These are phyloP conservation scores for Boletus pseudopeckii DNA, from an alignment of 768 basidiomycete species.

Conservation along the genomic window DNA sequence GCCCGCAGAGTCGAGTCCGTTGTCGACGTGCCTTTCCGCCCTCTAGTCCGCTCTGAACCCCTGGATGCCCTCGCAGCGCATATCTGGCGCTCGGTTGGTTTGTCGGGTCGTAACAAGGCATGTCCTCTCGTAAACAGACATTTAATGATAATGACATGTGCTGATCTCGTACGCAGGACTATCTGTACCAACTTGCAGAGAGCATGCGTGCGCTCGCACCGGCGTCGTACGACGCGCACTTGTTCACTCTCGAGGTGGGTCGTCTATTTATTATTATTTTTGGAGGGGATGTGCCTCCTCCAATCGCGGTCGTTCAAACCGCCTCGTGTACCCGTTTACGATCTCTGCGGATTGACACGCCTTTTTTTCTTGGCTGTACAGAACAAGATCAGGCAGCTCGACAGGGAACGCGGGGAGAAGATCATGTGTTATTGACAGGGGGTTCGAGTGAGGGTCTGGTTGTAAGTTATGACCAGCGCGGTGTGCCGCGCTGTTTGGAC, in stretches of 20 bases:
- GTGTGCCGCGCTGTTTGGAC: no score
- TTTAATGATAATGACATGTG: no score
- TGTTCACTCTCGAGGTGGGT: constrained; percentile 70
- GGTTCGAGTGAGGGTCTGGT: no score
- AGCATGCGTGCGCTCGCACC: constrained; percentile 71
- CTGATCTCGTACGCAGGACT: constrained; percentile 53
- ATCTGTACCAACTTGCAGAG: constrained; percentile 73
- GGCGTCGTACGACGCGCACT: constrained; percentile 68
- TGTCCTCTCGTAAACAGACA: neutral
- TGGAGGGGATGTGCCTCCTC: no score
- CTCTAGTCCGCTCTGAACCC: constrained; percentile 75
- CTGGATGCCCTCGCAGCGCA: constrained; percentile 59
- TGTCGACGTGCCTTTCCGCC: no score
- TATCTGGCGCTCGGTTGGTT: constrained; percentile 75
- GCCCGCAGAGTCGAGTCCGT: no score
- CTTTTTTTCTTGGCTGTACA: neutral
- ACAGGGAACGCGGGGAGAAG: constrained; percentile 2
- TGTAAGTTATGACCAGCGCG: no score
- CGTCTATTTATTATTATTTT: neutral
- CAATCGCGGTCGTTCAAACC: no score
- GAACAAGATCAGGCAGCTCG: constrained; percentile 14
- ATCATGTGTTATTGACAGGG: constrained; percentile 1
- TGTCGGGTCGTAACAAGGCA: constrained; percentile 89
- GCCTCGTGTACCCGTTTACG: no score
- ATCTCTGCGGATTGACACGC: neutral